Base-by-base conservation (phyloP, 2,329 filamentous ascomycete genomes). In the Simplicillium sp. region DNA sequence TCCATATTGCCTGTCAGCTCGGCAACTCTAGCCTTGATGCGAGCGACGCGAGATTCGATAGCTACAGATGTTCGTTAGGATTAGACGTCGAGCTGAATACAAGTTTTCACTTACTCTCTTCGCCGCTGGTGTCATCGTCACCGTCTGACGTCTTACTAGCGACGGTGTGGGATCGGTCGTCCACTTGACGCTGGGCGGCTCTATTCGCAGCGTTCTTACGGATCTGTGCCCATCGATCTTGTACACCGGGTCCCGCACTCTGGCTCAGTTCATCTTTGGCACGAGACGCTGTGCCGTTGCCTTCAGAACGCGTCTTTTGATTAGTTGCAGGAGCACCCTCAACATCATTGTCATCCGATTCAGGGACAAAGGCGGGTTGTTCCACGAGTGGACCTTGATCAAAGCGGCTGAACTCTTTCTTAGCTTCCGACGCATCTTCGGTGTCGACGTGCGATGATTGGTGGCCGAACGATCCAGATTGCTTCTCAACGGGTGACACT, bases 1-100 rank as follows among this genome's bases (percentile, higher is more conserved):
- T 90, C 84, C 75, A 86, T 86, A 61, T 85, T 86, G 52, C 84
- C 84, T 2, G 92, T 98, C 52, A 98, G 67, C 61, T 96, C 88
- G 39, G 92, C 92, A 44, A 98, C 92, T 46, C 92, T 83, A 45
- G 92, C 92, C 67, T 96, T 97, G 74, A 98, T 98, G 48, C 92
- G 85, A 37, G 92, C 92, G 44, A 97, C 92, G 50, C 92, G 86
- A 37, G 88, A 89, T 63, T 98, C 92, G 54, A 97, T 97, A 29
- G 89, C 87, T 94, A 50, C n/a, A 40, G 17, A 11, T 34, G 7
- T 11, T 34, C 38, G 58, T 57, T 58, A 58, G 52, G 39, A 12
- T 13, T 39, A 17, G 17, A 20, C n/a, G 32, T 20, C 16, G 15
- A 6, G 15, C 15, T 6, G 13, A 29, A 28, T 29, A 25, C 17